Evolutionary conservation across 306 rosid species (phyloP).

Genomic region (Trifolium fragiferum): DNA sequence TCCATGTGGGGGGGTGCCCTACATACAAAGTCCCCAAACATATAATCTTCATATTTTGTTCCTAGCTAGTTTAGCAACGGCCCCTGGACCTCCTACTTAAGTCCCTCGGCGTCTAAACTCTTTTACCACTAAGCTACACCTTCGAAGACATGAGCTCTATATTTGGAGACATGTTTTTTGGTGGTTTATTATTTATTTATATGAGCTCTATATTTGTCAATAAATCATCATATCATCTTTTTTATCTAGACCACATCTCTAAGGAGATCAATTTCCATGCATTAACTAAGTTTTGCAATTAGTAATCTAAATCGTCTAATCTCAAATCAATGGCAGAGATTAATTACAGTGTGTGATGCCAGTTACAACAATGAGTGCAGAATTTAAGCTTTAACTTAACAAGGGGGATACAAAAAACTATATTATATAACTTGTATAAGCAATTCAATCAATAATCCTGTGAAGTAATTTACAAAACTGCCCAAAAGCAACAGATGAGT

Average conservation of each 20-base stretch:
- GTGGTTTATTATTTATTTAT: background rate
- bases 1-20: too few species aligned
- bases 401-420: background rate
- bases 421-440: constrained; percentile 31
- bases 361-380: background rate
- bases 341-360: background rate
- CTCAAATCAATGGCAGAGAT: background rate
- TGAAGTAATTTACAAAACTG: constrained; percentile 51
- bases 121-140: too few species aligned
- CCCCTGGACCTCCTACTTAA: too few species aligned
- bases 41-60: too few species aligned
- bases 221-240: background rate
- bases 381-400: background rate
- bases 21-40: too few species aligned
- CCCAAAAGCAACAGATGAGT: constrained; percentile 2
- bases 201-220: background rate
- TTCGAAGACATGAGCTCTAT: too few species aligned
- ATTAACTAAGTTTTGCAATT: background rate
- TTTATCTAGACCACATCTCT: background rate
- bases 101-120: too few species aligned
- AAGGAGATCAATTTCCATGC: background rate
- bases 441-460: constrained; percentile 35
- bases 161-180: too few species aligned
- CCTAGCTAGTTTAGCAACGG: too few species aligned
- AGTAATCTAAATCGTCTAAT: background rate